These are phyloP conservation scores for Chlamydomonas reinhardtii DNA, from an alignment of 163 green algal genomes.

Conservation along the genomic window DNA sequence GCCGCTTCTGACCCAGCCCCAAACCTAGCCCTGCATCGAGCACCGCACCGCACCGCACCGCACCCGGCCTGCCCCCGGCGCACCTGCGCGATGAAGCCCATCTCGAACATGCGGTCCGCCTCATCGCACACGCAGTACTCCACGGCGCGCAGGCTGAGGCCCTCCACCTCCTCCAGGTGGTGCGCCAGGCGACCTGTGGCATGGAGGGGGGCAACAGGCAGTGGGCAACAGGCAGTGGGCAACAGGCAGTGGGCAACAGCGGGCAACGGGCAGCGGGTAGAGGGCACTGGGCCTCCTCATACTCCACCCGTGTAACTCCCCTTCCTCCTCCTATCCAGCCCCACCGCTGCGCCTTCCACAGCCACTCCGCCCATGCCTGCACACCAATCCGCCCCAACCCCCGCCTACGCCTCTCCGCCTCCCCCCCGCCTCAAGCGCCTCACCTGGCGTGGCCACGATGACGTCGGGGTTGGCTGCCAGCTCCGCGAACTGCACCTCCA, in stretches of 20 bases:
- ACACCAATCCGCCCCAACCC: too few species aligned
- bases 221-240: not conserved
- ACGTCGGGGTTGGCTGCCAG: slow-evolving; percentile 94
- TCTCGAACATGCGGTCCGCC: slow-evolving; percentile 98
- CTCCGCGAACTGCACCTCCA: slow-evolving; percentile 98
- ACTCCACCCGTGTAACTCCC: too few species aligned
- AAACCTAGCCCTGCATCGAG: too few species aligned
- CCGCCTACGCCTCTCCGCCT: not conserved
- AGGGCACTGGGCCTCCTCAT: too few species aligned
- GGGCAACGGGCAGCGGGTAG: too few species aligned
- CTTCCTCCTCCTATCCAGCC: not conserved
- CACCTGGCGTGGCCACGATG: slow-evolving; percentile 92
- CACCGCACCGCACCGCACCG: not conserved
- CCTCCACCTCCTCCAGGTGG: slow-evolving; percentile 92
- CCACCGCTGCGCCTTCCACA: not conserved
- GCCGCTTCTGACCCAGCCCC: too few species aligned
- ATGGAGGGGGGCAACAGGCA: not conserved
- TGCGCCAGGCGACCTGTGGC: slow-evolving; percentile 90
- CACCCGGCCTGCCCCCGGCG: not conserved
- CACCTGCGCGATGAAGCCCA: slow-evolving; percentile 96
- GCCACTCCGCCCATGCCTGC: too few species aligned
- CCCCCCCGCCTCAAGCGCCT: not conserved
- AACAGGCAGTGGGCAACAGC: not conserved
- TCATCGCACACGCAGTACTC: slow-evolving; percentile 95
- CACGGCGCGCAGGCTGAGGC: slow-evolving; percentile 83